These are phyloP conservation scores for Exophiala mesophila DNA, from an alignment of 2,329 filamentous ascomycete genomes.

Conservation along the genomic window DNA sequence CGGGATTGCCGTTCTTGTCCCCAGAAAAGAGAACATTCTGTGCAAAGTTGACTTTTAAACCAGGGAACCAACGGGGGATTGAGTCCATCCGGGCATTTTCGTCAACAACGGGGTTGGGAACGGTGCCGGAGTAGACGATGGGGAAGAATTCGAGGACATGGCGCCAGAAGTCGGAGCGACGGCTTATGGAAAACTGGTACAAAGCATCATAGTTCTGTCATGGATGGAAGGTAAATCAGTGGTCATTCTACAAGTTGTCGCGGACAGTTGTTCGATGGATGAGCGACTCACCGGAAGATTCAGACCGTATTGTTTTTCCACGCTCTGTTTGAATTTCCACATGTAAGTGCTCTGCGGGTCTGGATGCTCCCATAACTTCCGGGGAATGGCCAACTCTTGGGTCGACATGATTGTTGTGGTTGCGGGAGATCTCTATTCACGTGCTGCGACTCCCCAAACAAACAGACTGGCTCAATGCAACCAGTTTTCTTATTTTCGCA, in stretches of 20 bases:
- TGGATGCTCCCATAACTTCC: constrained; percentile 59
- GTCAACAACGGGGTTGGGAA: constrained; percentile 56
- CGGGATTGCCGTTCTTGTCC: constrained; percentile 39
- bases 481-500: too few species aligned
- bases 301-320: constrained; percentile 10
- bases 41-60: constrained; percentile 68
- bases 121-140: constrained; percentile 58
- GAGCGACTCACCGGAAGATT: constrained; percentile 10
- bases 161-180: constrained; percentile 61
- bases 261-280: background rate
- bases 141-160: constrained; percentile 57
- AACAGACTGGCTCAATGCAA: background rate
- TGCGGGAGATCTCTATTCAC: too few species aligned
- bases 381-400: constrained; percentile 13
- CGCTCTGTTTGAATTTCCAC: constrained; percentile 52
- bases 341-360: constrained; percentile 59
- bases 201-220: constrained; percentile 62
- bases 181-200: constrained; percentile 62
- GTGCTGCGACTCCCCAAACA: background rate
- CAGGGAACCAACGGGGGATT: constrained; percentile 73
- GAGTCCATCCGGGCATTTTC: constrained; percentile 62
- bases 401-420: constrained; percentile 6
- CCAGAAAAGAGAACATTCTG: constrained; percentile 67
- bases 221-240: background rate
- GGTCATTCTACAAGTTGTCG: background rate